Conservation (phyloP, 768 basidiomycete genomes). For the Lepiota subincarnata region DNA sequence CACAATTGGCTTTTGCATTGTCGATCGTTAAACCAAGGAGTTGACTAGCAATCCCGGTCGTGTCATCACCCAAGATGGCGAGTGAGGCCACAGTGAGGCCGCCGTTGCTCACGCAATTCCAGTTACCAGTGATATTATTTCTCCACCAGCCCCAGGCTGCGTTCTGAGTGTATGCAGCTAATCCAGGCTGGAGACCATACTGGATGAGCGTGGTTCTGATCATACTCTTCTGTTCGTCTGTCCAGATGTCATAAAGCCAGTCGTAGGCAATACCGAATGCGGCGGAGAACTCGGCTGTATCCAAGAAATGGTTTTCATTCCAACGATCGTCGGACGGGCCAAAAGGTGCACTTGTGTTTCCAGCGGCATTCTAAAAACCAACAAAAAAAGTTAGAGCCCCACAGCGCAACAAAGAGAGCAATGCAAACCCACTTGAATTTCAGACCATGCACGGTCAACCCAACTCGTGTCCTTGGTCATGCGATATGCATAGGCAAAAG, state of each 20-base stretch:
- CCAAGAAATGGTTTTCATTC: slow-evolving; percentile 92
- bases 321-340: slow-evolving; percentile 65
- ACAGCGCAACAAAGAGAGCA: neutral
- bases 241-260: slow-evolving; percentile 90
- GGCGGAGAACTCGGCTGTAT: slow-evolving; percentile 82
- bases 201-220: slow-evolving; percentile 72
- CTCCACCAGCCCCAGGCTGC: slow-evolving; percentile 76
- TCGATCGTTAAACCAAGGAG: slow-evolving; percentile 65
- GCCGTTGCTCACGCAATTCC: slow-evolving; percentile 96
- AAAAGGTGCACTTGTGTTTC: slow-evolving; percentile 50
- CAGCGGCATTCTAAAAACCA: slow-evolving; percentile 76
- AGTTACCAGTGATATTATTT: slow-evolving; percentile 74
- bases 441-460: slow-evolving; percentile 80
- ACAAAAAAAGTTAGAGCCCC: neutral
- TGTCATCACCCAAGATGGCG: slow-evolving; percentile 84
- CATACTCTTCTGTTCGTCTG: slow-evolving; percentile 58
- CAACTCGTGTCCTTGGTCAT: slow-evolving; percentile 92
- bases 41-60: slow-evolving; percentile 61
- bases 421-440: slow-evolving; percentile 62
- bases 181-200: slow-evolving; percentile 72
- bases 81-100: slow-evolving; percentile 88
- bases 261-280: slow-evolving; percentile 95
- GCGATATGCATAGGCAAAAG: slow-evolving; percentile 84
- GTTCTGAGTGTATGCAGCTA: slow-evolving; percentile 41
- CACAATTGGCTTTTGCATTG: slow-evolving; percentile 80